Conservation (phyloP, 805 yeast species). For the Saccharomyces kudriavzevii region DNA sequence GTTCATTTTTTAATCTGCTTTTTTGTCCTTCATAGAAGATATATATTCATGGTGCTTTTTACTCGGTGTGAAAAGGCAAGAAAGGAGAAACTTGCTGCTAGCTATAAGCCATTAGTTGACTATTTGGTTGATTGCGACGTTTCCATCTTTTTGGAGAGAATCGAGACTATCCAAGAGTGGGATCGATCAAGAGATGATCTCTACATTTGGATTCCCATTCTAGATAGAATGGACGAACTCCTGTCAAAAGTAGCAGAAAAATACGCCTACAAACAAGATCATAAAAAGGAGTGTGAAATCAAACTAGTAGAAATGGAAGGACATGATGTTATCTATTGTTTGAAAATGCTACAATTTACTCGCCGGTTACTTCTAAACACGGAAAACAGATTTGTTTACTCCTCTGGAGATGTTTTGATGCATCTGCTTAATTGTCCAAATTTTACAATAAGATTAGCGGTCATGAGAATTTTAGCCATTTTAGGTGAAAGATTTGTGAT, state of each 20-base stretch:
- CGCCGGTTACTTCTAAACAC: slow-evolving; percentile 59
- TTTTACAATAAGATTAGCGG: slow-evolving; percentile 48
- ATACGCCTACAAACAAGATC: slow-evolving; percentile 33
- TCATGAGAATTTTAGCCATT: slow-evolving; percentile 52
- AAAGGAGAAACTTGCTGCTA: slow-evolving; percentile 25
- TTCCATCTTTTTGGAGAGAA: slow-evolving; percentile 34
- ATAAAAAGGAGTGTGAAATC: slow-evolving; percentile 38
- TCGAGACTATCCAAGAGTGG: slow-evolving; percentile 42
- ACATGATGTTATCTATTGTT: slow-evolving; percentile 41
- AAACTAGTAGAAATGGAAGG: slow-evolving; percentile 38
- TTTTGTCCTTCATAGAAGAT: not conserved
- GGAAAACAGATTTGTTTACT: slow-evolving; percentile 56
- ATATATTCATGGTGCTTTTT: slow-evolving; percentile 21
- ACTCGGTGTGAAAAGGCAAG: slow-evolving; percentile 26
- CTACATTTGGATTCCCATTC: slow-evolving; percentile 65
- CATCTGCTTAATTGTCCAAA: slow-evolving; percentile 52
- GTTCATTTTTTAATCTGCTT: not conserved
- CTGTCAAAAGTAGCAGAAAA: slow-evolving; percentile 46
- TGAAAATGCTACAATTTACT: slow-evolving; percentile 54
- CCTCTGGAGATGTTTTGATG: slow-evolving; percentile 55
- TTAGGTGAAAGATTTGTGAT: slow-evolving; percentile 53
- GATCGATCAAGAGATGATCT: slow-evolving; percentile 60
- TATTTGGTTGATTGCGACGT: slow-evolving; percentile 34
- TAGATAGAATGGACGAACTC: slow-evolving; percentile 67
- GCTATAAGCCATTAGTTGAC: slow-evolving; percentile 31